phyloP scores from a whole-genome alignment of 768 basidiomycete genomes.

The Brasilioporus rufonigricans region DNA sequence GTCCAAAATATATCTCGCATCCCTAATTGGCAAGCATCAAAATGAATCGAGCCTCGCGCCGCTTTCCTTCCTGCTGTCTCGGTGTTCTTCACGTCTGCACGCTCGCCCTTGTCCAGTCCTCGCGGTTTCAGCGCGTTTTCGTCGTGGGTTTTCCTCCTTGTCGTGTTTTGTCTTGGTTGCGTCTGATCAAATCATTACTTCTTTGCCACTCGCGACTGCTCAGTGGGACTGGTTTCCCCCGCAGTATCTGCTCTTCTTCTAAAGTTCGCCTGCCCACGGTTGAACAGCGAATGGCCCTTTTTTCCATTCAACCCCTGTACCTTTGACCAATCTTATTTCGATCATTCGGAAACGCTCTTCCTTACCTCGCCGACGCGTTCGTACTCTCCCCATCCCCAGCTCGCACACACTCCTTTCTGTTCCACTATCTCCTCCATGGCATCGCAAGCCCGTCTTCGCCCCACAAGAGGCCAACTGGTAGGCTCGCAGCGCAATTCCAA shows the following conservation, averaged over 20 bases:
- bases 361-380: constrained; percentile 1
- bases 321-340: constrained; percentile 13
- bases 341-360: constrained; percentile 11
- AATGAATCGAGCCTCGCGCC: neutral
- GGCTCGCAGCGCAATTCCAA: constrained; percentile 46
- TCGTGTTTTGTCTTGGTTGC: neutral
- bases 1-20: no score
- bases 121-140: constrained; percentile 4
- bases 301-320: neutral
- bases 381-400: neutral
- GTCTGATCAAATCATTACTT: neutral
- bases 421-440: constrained; percentile 20
- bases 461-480: constrained; percentile 19
- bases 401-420: constrained; percentile 15
- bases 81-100: constrained; percentile 1
- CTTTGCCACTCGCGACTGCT: no score
- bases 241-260: constrained; percentile 6
- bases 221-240: constrained; percentile 22
- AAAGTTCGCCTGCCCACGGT: constrained; percentile 1
- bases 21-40: constrained; percentile 6
- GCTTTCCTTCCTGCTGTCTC: neutral
- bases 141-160: constrained; percentile 7
- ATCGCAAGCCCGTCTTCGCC: constrained; percentile 28
- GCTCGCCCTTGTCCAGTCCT: constrained; percentile 3
- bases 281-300: constrained; percentile 28